A percentile compares a stretch with the other conserved stretches of the same genome.
phyloP scores from a whole-genome alignment of 2,329 filamentous ascomycete species.

The Rhynchosporium agropyri region DNA sequence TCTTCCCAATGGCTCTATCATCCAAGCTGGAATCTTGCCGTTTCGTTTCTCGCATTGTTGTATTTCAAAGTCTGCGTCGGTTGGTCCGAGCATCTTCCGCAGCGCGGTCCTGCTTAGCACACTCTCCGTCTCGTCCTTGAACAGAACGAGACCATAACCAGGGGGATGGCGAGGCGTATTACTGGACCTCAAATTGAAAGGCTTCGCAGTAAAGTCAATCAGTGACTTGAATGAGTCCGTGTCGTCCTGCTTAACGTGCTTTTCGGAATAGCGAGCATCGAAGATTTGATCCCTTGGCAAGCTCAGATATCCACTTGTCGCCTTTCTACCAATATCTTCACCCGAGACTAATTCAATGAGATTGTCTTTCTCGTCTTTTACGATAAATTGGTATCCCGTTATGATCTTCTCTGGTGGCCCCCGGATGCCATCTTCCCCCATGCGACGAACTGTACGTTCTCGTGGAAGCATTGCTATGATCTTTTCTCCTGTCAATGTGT shows the following conservation, averaged over 20 bases:
- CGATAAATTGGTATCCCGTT: constrained; percentile 1
- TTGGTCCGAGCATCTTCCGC: not conserved
- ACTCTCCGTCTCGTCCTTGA: not conserved
- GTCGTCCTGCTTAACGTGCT: not conserved
- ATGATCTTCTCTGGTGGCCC: not conserved
- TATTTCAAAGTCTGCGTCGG: constrained; percentile 3
- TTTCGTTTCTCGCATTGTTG: constrained; percentile 9
- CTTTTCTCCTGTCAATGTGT: not conserved
- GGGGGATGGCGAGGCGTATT: not conserved
- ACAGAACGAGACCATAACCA: constrained; percentile 1
- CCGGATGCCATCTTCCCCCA: not conserved
- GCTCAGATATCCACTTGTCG: not conserved
- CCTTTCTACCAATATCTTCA: not conserved
- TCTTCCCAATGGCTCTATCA: not conserved
- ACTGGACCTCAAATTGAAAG: constrained; percentile 4
- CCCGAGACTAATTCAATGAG: not conserved
- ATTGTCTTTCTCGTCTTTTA: not conserved
- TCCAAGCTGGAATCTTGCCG: not conserved
- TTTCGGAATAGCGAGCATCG: not conserved
- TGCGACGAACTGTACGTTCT: not conserved
- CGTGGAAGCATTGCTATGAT: constrained; percentile 7
- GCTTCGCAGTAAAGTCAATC: not conserved
- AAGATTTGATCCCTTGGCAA: constrained; percentile 8
- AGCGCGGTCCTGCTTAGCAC: constrained; percentile 3
- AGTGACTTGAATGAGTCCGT: not conserved